Percentiles rank a stretch among this genome's conserved stretches.
These are phyloP conservation scores for Talaromyces amestolkiae DNA, from an alignment of 2,329 filamentous ascomycete species.

Conservation along the genomic window DNA sequence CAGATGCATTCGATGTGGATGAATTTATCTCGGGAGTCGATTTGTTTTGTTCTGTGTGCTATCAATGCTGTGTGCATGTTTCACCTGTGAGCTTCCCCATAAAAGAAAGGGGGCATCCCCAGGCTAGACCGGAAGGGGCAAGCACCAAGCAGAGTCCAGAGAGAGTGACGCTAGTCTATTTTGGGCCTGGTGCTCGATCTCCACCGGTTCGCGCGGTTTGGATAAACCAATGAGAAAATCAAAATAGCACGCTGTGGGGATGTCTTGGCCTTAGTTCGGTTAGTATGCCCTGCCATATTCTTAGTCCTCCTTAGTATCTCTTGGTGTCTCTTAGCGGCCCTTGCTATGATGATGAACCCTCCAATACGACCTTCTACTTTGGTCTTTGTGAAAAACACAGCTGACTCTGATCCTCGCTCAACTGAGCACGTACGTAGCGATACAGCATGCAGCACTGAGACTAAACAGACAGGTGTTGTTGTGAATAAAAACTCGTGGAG, in stretches of 20 bases:
- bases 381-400: background rate
- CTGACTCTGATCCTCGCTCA: background rate
- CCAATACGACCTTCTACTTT: background rate
- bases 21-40: background rate
- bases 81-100: background rate
- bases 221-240: background rate
- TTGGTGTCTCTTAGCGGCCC: background rate
- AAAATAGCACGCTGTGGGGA: background rate
- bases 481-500: too few species aligned
- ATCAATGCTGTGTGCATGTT: background rate
- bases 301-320: background rate
- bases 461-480: too few species aligned
- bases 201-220: conserved; percentile 11
- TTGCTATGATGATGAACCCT: background rate
- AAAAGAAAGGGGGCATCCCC: conserved; percentile 1
- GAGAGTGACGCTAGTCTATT: background rate
- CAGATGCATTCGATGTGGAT: background rate
- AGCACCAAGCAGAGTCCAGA: background rate
- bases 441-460: too few species aligned
- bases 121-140: background rate
- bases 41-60: background rate
- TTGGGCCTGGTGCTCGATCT: background rate
- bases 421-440: too few species aligned
- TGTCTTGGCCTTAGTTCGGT: background rate
- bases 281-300: background rate